These are phyloP conservation scores for Lyophyllum semitale DNA, from an alignment of 768 basidiomycete species.

Conservation along the genomic window DNA sequence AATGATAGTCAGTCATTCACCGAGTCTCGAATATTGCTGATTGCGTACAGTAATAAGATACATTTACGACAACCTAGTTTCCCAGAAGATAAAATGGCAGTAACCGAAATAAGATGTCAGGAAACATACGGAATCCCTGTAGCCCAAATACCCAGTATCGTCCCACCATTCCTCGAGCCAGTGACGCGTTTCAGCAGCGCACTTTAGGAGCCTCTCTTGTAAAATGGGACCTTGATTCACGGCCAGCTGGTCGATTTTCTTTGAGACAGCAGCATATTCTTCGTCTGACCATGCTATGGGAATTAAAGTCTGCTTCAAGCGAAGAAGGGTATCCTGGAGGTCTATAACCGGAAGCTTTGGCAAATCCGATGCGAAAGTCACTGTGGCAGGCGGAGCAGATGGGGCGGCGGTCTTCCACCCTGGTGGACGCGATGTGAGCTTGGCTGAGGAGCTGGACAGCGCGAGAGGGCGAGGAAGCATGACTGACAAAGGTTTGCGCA, in stretches of 20 bases:
- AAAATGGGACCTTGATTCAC: slow-evolving; percentile 50
- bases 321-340: slow-evolving; percentile 63
- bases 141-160: slow-evolving; percentile 76
- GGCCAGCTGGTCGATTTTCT: slow-evolving; percentile 72
- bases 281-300: slow-evolving; percentile 70
- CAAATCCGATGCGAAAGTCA: slow-evolving; percentile 66
- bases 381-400: slow-evolving; percentile 45
- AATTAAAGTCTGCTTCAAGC: slow-evolving; percentile 68
- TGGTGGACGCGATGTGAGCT: slow-evolving; percentile 36
- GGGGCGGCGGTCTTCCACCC: slow-evolving; percentile 80
- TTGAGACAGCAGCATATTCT: slow-evolving; percentile 55
- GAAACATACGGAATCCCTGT: slow-evolving; percentile 75
- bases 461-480: slow-evolving; percentile 5
- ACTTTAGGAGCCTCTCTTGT: slow-evolving; percentile 62
- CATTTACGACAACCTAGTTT: slow-evolving; percentile 75
- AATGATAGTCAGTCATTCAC: background rate
- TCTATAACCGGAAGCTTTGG: slow-evolving; percentile 77
- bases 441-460: slow-evolving; percentile 22
- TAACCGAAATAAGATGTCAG: background rate
- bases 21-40: background rate
- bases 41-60: slow-evolving; percentile 87
- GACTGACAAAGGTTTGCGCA: slow-evolving; percentile 1
- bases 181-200: slow-evolving; percentile 57
- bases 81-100: background rate
- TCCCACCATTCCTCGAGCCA: slow-evolving; percentile 99